Evolutionary conservation across 176 grass and related monocot genomes (phyloP).

Genomic region (Echinochloa phyllopogon): DNA sequence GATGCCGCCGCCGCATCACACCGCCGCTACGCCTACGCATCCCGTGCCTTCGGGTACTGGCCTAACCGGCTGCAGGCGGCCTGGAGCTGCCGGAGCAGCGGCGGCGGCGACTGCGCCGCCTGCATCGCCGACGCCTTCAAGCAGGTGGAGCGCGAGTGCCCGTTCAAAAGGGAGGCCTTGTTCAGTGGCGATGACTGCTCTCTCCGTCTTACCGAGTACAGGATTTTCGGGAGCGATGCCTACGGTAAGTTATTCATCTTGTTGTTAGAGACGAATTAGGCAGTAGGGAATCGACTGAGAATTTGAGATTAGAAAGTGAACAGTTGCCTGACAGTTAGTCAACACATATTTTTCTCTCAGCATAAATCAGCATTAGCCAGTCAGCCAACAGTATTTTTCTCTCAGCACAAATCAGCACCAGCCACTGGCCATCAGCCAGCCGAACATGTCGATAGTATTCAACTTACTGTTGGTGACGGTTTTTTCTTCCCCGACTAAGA

Average conservation of each 20-base stretch:
- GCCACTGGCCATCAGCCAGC: too few species aligned
- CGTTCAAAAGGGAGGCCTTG: not conserved
- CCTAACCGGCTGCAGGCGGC: not conserved
- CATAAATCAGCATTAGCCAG: too few species aligned
- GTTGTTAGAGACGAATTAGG: not conserved
- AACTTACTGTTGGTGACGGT: not conserved
- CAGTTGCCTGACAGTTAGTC: not conserved
- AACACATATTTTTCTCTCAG: too few species aligned
- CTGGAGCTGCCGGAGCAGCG: not conserved
- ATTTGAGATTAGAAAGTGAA: not conserved
- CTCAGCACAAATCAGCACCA: too few species aligned
- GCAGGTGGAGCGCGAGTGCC: constrained; percentile 8
- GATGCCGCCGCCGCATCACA: not conserved
- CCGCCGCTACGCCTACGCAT: not conserved
- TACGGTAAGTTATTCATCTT: not conserved
- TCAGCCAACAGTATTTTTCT: too few species aligned
- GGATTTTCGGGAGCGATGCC: not conserved
- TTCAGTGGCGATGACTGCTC: not conserved
- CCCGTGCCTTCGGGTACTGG: not conserved
- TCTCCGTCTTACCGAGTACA: not conserved
- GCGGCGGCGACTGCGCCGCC: not conserved
- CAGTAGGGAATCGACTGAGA: not conserved
- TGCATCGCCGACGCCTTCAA: constrained; percentile 39
- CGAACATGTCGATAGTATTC: too few species aligned
- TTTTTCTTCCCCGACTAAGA: not conserved